phyloP scores from a whole-genome alignment of 305 asterid species.

The Fraxinus platypoda region DNA sequence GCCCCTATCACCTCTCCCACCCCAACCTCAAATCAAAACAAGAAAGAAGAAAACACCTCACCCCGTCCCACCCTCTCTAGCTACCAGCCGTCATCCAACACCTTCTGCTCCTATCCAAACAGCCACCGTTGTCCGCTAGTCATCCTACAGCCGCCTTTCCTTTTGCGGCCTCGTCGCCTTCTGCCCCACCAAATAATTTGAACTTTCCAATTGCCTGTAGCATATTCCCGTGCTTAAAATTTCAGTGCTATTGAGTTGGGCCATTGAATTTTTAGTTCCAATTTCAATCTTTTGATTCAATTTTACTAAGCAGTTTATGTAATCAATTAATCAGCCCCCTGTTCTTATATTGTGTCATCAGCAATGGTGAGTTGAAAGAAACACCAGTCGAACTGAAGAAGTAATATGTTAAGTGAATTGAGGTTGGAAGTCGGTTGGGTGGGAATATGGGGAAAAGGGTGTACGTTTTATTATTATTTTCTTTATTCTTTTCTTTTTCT shows the following conservation, averaged over 20 bases:
- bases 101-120: neutral
- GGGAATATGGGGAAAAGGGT: neutral
- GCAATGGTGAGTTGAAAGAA: neutral
- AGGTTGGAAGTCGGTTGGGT: neutral
- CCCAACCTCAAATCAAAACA: neutral
- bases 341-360: neutral
- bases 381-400: neutral
- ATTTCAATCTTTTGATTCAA: neutral
- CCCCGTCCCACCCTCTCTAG: neutral
- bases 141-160: neutral
- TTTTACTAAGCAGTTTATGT: neutral
- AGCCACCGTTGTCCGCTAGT: neutral
- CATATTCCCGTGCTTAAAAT: neutral
- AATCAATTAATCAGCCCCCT: neutral
- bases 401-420: too few species aligned
- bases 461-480: neutral
- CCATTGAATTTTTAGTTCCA: neutral
- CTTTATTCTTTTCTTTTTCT: neutral
- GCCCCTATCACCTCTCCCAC: neutral
- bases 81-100: neutral
- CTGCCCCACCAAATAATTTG: neutral
- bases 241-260: neutral
- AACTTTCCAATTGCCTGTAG: neutral
- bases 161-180: neutral
- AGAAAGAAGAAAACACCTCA: neutral